A percentile compares a stretch with the other conserved stretches of the same genome.
phyloP scores from a whole-genome alignment of 208 protist species.

The Wallacemonas collosoma region DNA sequence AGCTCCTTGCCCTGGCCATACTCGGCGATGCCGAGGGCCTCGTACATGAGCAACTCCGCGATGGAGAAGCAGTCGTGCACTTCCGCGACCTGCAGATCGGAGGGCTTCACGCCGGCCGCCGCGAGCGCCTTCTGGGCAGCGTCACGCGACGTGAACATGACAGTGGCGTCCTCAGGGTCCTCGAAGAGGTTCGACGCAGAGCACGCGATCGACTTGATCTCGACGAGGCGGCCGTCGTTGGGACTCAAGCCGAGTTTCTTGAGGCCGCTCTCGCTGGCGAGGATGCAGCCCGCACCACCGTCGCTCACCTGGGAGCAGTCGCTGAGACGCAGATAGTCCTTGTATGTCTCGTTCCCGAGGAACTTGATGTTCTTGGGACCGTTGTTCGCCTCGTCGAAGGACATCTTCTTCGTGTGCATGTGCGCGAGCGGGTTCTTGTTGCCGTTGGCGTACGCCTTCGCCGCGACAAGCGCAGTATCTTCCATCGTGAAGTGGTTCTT shows the following conservation, averaged over 20 bases:
- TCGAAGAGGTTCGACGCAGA: slow-evolving; percentile 80
- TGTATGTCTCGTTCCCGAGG: slow-evolving; percentile 84
- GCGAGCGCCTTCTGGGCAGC: slow-evolving; percentile 80
- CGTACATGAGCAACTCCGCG: slow-evolving; percentile 93
- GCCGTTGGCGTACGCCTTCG: slow-evolving; percentile 90
- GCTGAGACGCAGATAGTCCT: slow-evolving; percentile 73
- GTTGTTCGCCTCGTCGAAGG: slow-evolving; percentile 64
- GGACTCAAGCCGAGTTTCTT: slow-evolving; percentile 69
- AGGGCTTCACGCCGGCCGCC: slow-evolving; percentile 56
- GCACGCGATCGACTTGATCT: slow-evolving; percentile 67
- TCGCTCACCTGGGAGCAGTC: slow-evolving; percentile 94
- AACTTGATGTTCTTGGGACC: slow-evolving; percentile 78
- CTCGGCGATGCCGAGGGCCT: slow-evolving; percentile 89
- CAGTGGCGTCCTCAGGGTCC: slow-evolving; percentile 63
- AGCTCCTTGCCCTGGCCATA: slow-evolving; percentile 83
- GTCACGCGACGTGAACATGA: slow-evolving; percentile 69
- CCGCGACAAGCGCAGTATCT: slow-evolving; percentile 82
- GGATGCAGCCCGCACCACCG: slow-evolving; percentile 78
- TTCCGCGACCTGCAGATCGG: slow-evolving; percentile 79
- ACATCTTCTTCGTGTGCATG: slow-evolving; percentile 81
- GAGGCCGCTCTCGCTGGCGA: slow-evolving; percentile 83
- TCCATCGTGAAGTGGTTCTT: slow-evolving; percentile 82
- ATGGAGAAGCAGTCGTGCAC: slow-evolving; percentile 95
- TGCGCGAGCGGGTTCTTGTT: slow-evolving; percentile 91
- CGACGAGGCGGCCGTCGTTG: slow-evolving; percentile 67